These are phyloP conservation scores for Trichoderma oligosporum DNA, from an alignment of 2,329 filamentous ascomycete species.

Conservation along the genomic window DNA sequence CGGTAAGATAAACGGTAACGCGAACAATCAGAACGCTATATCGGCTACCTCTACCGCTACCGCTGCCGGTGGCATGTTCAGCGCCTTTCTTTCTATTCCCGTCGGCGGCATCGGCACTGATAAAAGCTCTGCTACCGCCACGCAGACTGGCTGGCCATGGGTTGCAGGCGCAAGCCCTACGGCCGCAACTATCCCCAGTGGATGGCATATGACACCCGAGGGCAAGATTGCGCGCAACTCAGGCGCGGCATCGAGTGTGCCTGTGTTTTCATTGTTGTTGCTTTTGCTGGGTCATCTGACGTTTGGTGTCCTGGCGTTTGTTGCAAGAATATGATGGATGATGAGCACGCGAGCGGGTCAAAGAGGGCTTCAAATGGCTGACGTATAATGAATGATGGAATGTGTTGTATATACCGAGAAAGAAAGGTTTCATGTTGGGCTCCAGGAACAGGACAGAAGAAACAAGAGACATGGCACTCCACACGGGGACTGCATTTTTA, in stretches of 20 bases:
- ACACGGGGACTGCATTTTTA: constrained; percentile 9
- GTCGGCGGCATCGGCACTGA: constrained; percentile 64
- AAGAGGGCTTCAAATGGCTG: not conserved
- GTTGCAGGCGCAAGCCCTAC: constrained; percentile 52
- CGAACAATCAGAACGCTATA: constrained; percentile 50
- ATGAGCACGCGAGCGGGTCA: not conserved
- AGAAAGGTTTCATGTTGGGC: not conserved
- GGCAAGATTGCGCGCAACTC: constrained; percentile 73
- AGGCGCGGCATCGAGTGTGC: constrained; percentile 39
- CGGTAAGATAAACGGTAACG: constrained; percentile 69
- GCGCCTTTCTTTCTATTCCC: constrained; percentile 62
- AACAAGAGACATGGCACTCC: constrained; percentile 5
- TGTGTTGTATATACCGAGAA: constrained; percentile 8
- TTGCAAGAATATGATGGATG: constrained; percentile 14
- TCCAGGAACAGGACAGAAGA: not conserved
- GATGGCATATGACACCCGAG: constrained; percentile 74
- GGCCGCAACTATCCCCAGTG: constrained; percentile 62
- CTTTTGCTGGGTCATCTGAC: constrained; percentile 29
- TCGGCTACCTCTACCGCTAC: constrained; percentile 52
- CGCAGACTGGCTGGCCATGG: constrained; percentile 67
- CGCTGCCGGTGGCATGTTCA: constrained; percentile 60
- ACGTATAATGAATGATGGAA: not conserved
- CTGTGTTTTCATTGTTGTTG: constrained; percentile 24
- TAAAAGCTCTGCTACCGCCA: constrained; percentile 48
- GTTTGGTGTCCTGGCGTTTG: constrained; percentile 27